These are phyloP conservation scores for Pichiaceae sp. DNA, from an alignment of 1,139 yeast species.

Conservation along the genomic window DNA sequence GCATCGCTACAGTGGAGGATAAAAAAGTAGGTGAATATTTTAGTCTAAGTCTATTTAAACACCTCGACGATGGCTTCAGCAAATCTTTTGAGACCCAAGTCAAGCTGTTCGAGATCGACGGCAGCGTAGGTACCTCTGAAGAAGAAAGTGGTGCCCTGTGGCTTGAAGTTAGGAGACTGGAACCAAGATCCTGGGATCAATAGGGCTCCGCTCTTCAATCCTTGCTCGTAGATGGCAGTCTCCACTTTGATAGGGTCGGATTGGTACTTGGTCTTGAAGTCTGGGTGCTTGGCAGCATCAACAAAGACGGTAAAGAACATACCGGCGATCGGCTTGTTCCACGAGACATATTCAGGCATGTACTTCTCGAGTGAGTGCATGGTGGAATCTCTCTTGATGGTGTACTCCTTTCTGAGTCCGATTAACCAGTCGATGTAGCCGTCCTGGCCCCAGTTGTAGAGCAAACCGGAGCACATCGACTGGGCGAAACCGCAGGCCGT, in stretches of 20 bases:
- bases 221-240: constrained; percentile 53
- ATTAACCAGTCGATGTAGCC: constrained; percentile 86
- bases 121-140: constrained; percentile 93
- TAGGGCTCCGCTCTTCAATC: constrained; percentile 57
- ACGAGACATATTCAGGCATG: constrained; percentile 52
- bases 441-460: constrained; percentile 65
- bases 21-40: neutral
- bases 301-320: constrained; percentile 81
- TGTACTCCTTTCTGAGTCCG: constrained; percentile 74
- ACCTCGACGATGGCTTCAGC: constrained; percentile 43
- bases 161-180: constrained; percentile 35
- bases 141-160: constrained; percentile 38
- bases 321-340: constrained; percentile 79
- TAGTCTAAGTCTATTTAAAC: constrained; percentile 19
- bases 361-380: constrained; percentile 54
- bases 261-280: constrained; percentile 41
- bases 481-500: constrained; percentile 78
- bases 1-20: constrained; percentile 36
- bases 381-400: constrained; percentile 70
- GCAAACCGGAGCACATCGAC: constrained; percentile 46
- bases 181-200: constrained; percentile 94
- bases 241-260: constrained; percentile 58
- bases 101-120: constrained; percentile 57
- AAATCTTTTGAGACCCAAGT: constrained; percentile 53
- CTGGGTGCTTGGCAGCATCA: constrained; percentile 76